These are phyloP conservation scores for Aspergillus pseudoviridinutans DNA, from an alignment of 2,329 filamentous ascomycete genomes.

Conservation along the genomic window DNA sequence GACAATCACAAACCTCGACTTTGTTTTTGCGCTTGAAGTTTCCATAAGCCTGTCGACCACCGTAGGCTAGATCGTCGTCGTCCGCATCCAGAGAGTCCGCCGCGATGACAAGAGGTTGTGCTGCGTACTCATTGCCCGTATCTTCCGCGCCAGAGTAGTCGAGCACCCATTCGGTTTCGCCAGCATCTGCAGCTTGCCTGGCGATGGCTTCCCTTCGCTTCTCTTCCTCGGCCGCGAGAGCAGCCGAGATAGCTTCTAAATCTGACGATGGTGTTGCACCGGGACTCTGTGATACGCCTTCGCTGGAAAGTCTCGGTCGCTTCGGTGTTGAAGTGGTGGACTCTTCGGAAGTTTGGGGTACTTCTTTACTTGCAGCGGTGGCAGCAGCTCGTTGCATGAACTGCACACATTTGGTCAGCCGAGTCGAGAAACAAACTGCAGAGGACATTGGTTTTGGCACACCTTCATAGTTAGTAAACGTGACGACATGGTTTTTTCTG, in stretches of 20 bases:
- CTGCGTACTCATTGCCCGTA: slow-evolving; percentile 10
- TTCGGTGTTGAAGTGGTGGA: slow-evolving; percentile 29
- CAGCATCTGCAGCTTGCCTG: slow-evolving; percentile 39
- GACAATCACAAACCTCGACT: slow-evolving; percentile 18
- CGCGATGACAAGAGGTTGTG: slow-evolving; percentile 28
- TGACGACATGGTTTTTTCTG: slow-evolving; percentile 74
- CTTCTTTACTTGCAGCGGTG: slow-evolving; percentile 44
- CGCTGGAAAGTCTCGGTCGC: slow-evolving; percentile 31
- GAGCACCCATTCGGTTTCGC: slow-evolving; percentile 44
- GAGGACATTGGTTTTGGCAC: slow-evolving; percentile 11
- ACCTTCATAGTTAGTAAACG: slow-evolving; percentile 87
- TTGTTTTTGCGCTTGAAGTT: slow-evolving; percentile 36
- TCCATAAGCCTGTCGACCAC: slow-evolving; percentile 37
- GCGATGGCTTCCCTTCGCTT: slow-evolving; percentile 38
- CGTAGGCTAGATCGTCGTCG: slow-evolving; percentile 24
- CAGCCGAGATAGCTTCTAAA: slow-evolving; percentile 37
- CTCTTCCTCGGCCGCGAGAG: slow-evolving; percentile 38
- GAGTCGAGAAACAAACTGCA: neutral
- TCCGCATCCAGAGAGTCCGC: slow-evolving; percentile 33
- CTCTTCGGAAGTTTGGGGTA: slow-evolving; percentile 47
- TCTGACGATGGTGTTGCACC: slow-evolving; percentile 29
- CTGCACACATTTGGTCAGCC: slow-evolving; percentile 29
- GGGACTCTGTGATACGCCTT: slow-evolving; percentile 16
- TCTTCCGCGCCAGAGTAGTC: slow-evolving; percentile 26
- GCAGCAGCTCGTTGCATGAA: slow-evolving; percentile 90